Conservation (phyloP, 2,329 filamentous ascomycete species). For the Simplicillium aogashimaense region DNA sequence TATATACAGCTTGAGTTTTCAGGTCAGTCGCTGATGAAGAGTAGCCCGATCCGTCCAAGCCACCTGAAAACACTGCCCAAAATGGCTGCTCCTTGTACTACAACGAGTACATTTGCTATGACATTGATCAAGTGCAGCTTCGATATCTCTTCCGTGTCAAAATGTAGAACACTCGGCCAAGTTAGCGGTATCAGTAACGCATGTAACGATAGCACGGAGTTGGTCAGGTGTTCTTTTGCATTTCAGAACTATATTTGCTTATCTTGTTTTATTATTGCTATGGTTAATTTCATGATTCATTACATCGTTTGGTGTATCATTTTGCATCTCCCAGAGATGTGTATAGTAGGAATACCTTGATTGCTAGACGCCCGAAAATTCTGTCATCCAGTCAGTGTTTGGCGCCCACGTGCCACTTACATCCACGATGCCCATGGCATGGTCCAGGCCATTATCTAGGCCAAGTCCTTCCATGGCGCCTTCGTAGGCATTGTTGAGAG, state of each 20-base stretch:
- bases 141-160: constrained; percentile 59
- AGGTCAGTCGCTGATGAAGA: background rate
- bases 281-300: too few species aligned
- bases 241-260: too few species aligned
- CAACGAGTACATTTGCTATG: constrained; percentile 68
- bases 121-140: constrained; percentile 58
- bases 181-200: background rate
- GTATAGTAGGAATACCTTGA: constrained; percentile 3
- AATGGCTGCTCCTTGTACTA: constrained; percentile 42
- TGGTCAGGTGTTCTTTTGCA: too few species aligned
- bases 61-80: constrained; percentile 38
- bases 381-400: constrained; percentile 19
- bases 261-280: too few species aligned
- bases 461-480: constrained; percentile 36
- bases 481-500: constrained; percentile 41
- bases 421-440: constrained; percentile 29
- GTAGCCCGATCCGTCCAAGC: constrained; percentile 38
- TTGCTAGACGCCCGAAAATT: constrained; percentile 15
- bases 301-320: too few species aligned
- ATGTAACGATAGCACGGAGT: too few species aligned
- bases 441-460: constrained; percentile 31
- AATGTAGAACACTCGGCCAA: constrained; percentile 22
- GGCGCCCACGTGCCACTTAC: constrained; percentile 22
- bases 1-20: background rate
- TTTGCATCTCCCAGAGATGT: too few species aligned